These are phyloP conservation scores for Asterophora lycoperdoides DNA, from an alignment of 768 basidiomycete genomes.

Conservation along the genomic window DNA sequence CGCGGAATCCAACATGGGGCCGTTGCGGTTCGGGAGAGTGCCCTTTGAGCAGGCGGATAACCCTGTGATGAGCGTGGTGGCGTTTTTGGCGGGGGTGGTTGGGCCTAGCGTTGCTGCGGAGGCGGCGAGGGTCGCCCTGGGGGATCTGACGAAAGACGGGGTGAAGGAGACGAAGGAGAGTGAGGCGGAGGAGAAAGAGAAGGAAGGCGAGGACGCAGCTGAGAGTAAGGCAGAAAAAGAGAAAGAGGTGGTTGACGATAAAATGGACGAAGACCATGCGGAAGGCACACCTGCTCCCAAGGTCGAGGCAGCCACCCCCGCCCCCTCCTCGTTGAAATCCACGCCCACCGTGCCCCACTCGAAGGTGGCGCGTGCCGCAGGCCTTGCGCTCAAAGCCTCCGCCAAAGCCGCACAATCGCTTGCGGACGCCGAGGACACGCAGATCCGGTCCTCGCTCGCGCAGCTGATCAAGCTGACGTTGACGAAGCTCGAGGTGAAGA, in stretches of 20 bases:
- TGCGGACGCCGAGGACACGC: slow-evolving; percentile 76
- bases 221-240: slow-evolving; percentile 18
- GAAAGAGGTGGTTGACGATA: slow-evolving; percentile 38
- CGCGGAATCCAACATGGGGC: slow-evolving; percentile 70
- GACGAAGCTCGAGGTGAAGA: slow-evolving; percentile 92
- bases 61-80: slow-evolving; percentile 97
- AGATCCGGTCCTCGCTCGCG: slow-evolving; percentile 75
- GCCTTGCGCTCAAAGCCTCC: slow-evolving; percentile 85
- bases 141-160: slow-evolving; percentile 58
- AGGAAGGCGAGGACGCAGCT: slow-evolving; percentile 24
- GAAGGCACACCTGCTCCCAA: slow-evolving; percentile 21
- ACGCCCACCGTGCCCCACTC: slow-evolving; percentile 56
- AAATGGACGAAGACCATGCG: slow-evolving; percentile 42
- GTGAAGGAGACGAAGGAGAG: slow-evolving; percentile 33
- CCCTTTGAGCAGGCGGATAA: slow-evolving; percentile 96
- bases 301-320: slow-evolving; percentile 22
- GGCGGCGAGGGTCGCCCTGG: slow-evolving; percentile 87
- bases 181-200: slow-evolving; percentile 9
- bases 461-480: slow-evolving; percentile 79
- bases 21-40: slow-evolving; percentile 69
- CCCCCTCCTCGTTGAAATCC: slow-evolving; percentile 35
- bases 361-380: slow-evolving; percentile 76
- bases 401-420: slow-evolving; percentile 79
- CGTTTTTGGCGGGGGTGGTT: slow-evolving; percentile 92
- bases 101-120: slow-evolving; percentile 88